Evolutionary conservation across 2,329 filamentous ascomycete species (phyloP).

Genomic region (Bisporella sp.): DNA sequence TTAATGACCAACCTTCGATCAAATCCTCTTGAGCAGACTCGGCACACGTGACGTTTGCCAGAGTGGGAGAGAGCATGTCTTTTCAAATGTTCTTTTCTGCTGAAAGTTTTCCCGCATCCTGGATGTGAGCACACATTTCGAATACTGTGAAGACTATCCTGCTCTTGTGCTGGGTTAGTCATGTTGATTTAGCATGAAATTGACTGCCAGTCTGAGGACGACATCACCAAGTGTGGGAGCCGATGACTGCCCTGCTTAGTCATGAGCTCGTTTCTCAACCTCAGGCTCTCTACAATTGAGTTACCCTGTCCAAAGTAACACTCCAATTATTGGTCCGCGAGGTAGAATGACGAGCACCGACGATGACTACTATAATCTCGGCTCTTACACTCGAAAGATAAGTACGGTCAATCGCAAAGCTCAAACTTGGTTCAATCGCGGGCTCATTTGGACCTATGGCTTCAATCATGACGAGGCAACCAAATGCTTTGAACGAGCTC

Average conservation of each 20-base stretch:
- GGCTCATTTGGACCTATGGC: constrained; percentile 65
- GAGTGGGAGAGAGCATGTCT: constrained; percentile 18
- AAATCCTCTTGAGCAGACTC: constrained; percentile 17
- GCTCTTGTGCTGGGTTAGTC: too few relatives aligned
- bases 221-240: too few relatives aligned
- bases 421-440: constrained; percentile 64
- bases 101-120: constrained; percentile 18
- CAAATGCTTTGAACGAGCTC: constrained; percentile 56
- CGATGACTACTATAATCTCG: constrained; percentile 42
- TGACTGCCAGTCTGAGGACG: too few relatives aligned
- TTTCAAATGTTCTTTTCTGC: constrained; percentile 19
- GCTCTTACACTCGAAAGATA: constrained; percentile 47
- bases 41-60: constrained; percentile 9
- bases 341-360: constrained; percentile 21
- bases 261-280: too few relatives aligned
- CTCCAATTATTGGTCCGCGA: too few relatives aligned
- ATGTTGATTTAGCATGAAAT: too few relatives aligned
- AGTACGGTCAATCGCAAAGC: constrained; percentile 43
- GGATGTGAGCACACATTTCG: neutral
- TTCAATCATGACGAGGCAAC: constrained; percentile 72
- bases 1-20: constrained; percentile 16
- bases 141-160: too few relatives aligned
- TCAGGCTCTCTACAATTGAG: too few relatives aligned
- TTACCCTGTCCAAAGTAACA: too few relatives aligned
- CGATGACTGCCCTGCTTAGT: too few relatives aligned